Conservation (phyloP, 331 rosid genomes). For the Saraca asoca region DNA sequence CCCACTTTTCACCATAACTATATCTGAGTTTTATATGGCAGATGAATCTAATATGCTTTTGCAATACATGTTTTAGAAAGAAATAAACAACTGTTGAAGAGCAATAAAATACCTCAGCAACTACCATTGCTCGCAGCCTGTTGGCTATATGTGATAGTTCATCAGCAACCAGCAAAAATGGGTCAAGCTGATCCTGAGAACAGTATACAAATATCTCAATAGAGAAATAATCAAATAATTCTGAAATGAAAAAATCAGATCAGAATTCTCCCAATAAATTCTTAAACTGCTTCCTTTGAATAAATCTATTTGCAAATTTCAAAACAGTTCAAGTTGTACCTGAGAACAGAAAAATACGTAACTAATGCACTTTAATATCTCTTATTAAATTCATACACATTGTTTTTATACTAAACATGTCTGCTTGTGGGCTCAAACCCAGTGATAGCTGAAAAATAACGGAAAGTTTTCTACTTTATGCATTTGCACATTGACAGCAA, state of each 20-base stretch:
- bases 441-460: too few relatives aligned
- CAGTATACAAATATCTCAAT: constrained; percentile 27
- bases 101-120: constrained; percentile 69
- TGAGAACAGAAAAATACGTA: not conserved
- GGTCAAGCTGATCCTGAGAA: constrained; percentile 81
- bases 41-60: not conserved
- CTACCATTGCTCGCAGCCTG: constrained; percentile 78
- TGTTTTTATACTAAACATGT: too few relatives aligned
- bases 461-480: too few relatives aligned
- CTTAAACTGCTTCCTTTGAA: too few relatives aligned
- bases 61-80: constrained; percentile 13
- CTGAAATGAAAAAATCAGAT: not conserved
- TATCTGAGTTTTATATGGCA: constrained; percentile 14
- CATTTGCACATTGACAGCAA: too few relatives aligned
- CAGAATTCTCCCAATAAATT: not conserved
- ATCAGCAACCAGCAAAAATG: constrained; percentile 91
- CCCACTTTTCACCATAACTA: constrained; percentile 12
- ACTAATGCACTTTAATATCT: not conserved
- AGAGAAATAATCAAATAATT: constrained; percentile 13
- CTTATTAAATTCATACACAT: not conserved
- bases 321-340: constrained; percentile 11
- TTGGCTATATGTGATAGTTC: constrained; percentile 77
- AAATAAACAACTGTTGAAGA: not conserved
- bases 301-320: not conserved
- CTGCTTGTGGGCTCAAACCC: too few relatives aligned